Evolutionary conservation across 2,329 filamentous ascomycete genomes (phyloP), one percentile per base, ranked within the genome.

Genomic region (Grosmannia penicillata): DNA sequence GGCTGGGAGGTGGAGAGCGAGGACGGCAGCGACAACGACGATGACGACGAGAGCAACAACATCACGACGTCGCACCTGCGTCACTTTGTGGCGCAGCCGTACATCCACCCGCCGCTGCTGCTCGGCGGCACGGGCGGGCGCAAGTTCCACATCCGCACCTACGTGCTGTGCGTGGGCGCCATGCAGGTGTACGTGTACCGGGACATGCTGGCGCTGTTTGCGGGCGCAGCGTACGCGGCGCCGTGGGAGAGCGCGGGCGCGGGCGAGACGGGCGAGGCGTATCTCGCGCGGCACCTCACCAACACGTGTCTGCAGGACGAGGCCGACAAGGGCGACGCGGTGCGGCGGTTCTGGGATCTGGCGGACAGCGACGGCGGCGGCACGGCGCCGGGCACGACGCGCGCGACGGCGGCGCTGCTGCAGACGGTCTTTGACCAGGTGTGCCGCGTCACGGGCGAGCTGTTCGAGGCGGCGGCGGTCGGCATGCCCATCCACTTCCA

Each of bases 91-190:
- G 87, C 82, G 6, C 91, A 98, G 58, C 84, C 85, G 1, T 98
- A 98, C 58, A 89, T 98, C 50, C 74, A 93, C 56, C 83, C 81
- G 2, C 87, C 89, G 0, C 71, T 96, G 4, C 69, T 95, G 11
- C 62, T 89, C 14, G 66, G 64, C 3, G 68, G 65, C 22, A 70
- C 70, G 23, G 65, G 68, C 43, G 65, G 68, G 42, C 74, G 82
- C 46, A 98, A 98, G 59, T 98, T 96, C 61, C 91, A 98, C 61
- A 84, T 98, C 52, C 72, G 91, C 32, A 84, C 82, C 2, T 98
- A 98, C 58, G 83, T 94, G 19, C 70, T 94, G 42, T 83, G 84
- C 37, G 66, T 78, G 2, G 87, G 86, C 31, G 73, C 78, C 2
- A 65, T 98, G 11, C 69, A 76, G 43, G 75, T 96, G 38, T 87